Percentiles rank a stretch among this genome's conserved stretches.
Evolutionary conservation across 352 stramenopile genomes (phyloP).

Genomic region (Phytophthora pisi): DNA sequence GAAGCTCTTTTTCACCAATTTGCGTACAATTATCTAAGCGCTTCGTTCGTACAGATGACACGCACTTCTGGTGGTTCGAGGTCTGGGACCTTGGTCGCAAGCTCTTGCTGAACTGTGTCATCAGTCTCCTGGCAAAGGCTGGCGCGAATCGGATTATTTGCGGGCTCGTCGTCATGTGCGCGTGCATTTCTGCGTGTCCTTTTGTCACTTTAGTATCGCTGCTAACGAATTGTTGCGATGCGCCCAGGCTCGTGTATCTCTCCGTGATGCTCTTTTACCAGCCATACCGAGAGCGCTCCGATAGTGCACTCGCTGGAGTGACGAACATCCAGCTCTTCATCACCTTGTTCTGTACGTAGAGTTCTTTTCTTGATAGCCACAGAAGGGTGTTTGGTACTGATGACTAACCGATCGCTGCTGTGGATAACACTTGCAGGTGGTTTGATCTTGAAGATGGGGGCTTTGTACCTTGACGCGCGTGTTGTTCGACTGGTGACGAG

Average conservation of each 20-base stretch:
- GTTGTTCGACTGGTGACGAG: constrained; percentile 61
- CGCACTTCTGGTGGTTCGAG: constrained; percentile 80
- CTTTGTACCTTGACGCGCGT: constrained; percentile 44
- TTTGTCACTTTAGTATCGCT: background rate
- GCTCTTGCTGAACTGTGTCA: constrained; percentile 71
- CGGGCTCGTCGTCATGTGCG: constrained; percentile 72
- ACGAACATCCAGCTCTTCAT: constrained; percentile 82
- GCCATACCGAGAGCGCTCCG: constrained; percentile 64
- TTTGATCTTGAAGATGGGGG: constrained; percentile 73
- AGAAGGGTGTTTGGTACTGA: background rate
- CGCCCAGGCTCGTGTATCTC: constrained; percentile 69
- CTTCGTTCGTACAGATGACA: constrained; percentile 40
- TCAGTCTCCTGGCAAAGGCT: constrained; percentile 65
- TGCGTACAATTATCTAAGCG: background rate
- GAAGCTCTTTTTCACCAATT: background rate
- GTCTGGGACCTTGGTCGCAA: constrained; percentile 79
- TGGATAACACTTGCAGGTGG: constrained; percentile 41
- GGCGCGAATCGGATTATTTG: constrained; percentile 74
- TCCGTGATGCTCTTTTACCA: constrained; percentile 77
- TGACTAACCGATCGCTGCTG: background rate
- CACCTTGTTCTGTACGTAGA: constrained; percentile 72
- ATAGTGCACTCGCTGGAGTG: constrained; percentile 66
- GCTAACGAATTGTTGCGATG: background rate
- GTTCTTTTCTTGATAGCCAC: background rate
- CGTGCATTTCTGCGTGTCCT: constrained; percentile 3